Percentiles rank a stretch among this genome's conserved stretches.
Conservation (phyloP, 23 red algal genomes). For the Gracilaria vermiculophylla region DNA sequence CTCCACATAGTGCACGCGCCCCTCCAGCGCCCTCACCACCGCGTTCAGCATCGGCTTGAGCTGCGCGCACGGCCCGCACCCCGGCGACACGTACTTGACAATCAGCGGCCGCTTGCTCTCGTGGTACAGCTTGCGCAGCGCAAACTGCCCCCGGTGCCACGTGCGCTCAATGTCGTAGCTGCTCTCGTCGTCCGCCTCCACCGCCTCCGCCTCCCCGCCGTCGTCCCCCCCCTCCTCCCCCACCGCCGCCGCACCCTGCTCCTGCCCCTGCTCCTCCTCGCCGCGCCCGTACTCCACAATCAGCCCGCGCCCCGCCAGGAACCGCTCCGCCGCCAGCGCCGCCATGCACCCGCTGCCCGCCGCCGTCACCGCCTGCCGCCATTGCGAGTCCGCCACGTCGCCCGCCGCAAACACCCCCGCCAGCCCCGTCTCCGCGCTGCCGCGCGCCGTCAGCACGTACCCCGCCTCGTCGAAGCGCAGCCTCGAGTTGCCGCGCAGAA, state of each 20-base stretch:
- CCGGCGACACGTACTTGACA: conserved; percentile 65
- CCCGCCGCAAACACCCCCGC: conserved; percentile 88
- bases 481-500: conserved; percentile 49
- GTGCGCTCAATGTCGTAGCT: conserved; percentile 53
- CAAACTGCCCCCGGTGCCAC: conserved; percentile 46
- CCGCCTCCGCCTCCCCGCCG: not conserved
- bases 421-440: conserved; percentile 65
- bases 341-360: conserved; percentile 93
- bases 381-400: conserved; percentile 87
- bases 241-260: conserved; percentile 1
- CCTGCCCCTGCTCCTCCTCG: not conserved
- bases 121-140: conserved; percentile 76
- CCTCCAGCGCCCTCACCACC: conserved; percentile 41
- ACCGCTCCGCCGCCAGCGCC: conserved; percentile 84
- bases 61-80: conserved; percentile 62
- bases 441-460: conserved; percentile 55
- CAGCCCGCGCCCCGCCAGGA: conserved; percentile 32
- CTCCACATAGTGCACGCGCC: conserved; percentile 59
- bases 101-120: conserved; percentile 61
- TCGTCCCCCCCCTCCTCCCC: not conserved
- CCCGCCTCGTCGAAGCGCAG: conserved; percentile 69
- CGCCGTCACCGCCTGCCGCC: conserved; percentile 88
- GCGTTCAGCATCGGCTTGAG: conserved; percentile 60
- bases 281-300: conserved; percentile 32
- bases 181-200: conserved; percentile 29